Evolutionary conservation across 768 basidiomycete species (phyloP).

Genomic region (Rhizopogon roseolus): DNA sequence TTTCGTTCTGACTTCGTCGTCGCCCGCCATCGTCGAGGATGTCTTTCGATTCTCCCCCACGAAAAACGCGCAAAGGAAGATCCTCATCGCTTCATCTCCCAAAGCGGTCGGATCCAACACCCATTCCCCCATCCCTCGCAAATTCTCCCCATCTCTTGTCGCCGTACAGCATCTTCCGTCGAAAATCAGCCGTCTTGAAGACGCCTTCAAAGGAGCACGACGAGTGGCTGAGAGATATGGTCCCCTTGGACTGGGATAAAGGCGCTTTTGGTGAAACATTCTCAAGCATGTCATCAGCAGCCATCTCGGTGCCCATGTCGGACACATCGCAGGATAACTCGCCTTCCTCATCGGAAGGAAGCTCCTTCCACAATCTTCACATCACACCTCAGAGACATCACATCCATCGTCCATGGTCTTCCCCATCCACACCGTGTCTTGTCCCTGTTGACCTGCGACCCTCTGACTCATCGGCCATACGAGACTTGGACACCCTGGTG

Average conservation of each 20-base stretch:
- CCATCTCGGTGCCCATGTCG: constrained; percentile 3
- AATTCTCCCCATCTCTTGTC: constrained; percentile 52
- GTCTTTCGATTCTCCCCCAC: background rate
- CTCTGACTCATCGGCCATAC: background rate
- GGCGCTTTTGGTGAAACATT: background rate
- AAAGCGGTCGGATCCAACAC: constrained; percentile 31
- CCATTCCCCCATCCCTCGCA: constrained; percentile 54
- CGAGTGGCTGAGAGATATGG: constrained; percentile 61
- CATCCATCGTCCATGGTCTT: constrained; percentile 19
- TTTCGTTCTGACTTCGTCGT: too few relatives aligned
- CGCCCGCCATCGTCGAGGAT: background rate
- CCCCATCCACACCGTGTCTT: background rate
- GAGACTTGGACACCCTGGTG: background rate
- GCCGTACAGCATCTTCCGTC: constrained; percentile 44
- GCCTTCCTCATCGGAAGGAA: constrained; percentile 17
- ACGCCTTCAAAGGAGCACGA: constrained; percentile 49
- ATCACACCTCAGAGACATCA: constrained; percentile 13
- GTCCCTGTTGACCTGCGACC: background rate
- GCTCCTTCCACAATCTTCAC: constrained; percentile 4
- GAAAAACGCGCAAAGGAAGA: constrained; percentile 9
- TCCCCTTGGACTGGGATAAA: constrained; percentile 30
- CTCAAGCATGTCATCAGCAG: background rate
- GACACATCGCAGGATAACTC: constrained; percentile 9
- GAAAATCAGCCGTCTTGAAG: constrained; percentile 25
- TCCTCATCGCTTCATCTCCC: constrained; percentile 12